These are phyloP conservation scores for Monilinia fructigena DNA, from an alignment of 2,329 filamentous ascomycete species.

Conservation along the genomic window DNA sequence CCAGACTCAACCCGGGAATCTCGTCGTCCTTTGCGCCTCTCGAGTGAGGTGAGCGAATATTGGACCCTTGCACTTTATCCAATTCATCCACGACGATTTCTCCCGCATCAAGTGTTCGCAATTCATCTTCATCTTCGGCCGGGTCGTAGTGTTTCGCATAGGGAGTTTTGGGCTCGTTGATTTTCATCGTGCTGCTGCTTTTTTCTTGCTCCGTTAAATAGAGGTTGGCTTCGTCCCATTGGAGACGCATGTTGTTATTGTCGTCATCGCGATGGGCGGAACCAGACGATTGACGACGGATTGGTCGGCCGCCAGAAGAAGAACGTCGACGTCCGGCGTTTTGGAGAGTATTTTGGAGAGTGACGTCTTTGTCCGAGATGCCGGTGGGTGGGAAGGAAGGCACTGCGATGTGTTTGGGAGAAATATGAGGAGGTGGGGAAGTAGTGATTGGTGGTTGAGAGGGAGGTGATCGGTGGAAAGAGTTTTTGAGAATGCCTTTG, in stretches of 20 bases:
- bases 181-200: conserved; percentile 94
- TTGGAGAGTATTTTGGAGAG: conserved; percentile 87
- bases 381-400: conserved; percentile 24
- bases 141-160: conserved; percentile 93
- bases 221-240: conserved; percentile 98
- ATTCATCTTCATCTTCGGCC: conserved; percentile 75
- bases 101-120: conserved; percentile 62
- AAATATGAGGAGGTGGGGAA: conserved; percentile 45
- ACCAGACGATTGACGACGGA: conserved; percentile 46
- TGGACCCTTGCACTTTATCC: conserved; percentile 44
- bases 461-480: conserved; percentile 60
- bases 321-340: conserved; percentile 89
- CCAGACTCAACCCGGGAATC: conserved; percentile 87
- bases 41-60: background rate
- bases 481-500: conserved; percentile 91
- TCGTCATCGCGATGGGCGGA: conserved; percentile 35
- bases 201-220: conserved; percentile 97
- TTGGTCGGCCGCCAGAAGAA: conserved; percentile 69
- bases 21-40: conserved; percentile 60
- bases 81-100: conserved; percentile 69
- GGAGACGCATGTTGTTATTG: conserved; percentile 69
- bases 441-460: conserved; percentile 44
- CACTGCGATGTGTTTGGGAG: conserved; percentile 36
- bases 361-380: conserved; percentile 56
- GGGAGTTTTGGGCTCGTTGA: conserved; percentile 96